Percentiles rank a stretch among this genome's conserved stretches.
Conservation (phyloP, 2,329 filamentous ascomycete genomes). For the Sclerotinia subarctica region DNA sequence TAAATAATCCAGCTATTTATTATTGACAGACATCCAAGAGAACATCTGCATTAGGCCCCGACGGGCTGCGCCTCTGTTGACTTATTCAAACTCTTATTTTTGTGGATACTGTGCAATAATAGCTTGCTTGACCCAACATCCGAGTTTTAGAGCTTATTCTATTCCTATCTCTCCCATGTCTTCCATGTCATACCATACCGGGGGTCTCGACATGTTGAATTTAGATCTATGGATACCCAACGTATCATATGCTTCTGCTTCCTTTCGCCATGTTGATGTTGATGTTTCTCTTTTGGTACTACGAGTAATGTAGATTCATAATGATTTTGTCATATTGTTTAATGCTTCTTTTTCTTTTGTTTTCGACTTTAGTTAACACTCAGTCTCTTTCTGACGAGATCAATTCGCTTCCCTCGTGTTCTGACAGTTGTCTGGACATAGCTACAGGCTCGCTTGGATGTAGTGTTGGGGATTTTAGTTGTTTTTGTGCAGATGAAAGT, state of each 20-base stretch:
- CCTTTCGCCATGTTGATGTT: conserved; percentile 11
- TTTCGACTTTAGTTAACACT: not conserved
- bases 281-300: conserved; percentile 3
- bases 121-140: not conserved
- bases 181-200: conserved; percentile 2
- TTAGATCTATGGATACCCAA: conserved; percentile 4
- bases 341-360: conserved; percentile 9
- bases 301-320: conserved; percentile 2
- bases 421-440: conserved; percentile 8
- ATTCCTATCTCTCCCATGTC: conserved; percentile 10
- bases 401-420: conserved; percentile 16
- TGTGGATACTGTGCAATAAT: not conserved
- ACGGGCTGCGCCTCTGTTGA: not conserved
- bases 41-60: not conserved
- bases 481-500: conserved; percentile 4
- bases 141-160: conserved; percentile 6
- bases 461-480: conserved; percentile 11
- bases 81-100: not conserved
- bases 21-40: too few species aligned
- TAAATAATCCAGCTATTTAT: not conserved
- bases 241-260: not conserved
- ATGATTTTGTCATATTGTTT: conserved; percentile 14
- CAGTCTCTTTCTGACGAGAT: conserved; percentile 16
- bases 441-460: conserved; percentile 7
- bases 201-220: conserved; percentile 1